A percentile compares a stretch with the other conserved stretches of the same genome.
phyloP scores from a whole-genome alignment of 345 rosid genomes.

The Lagerstroemia speciosa region DNA sequence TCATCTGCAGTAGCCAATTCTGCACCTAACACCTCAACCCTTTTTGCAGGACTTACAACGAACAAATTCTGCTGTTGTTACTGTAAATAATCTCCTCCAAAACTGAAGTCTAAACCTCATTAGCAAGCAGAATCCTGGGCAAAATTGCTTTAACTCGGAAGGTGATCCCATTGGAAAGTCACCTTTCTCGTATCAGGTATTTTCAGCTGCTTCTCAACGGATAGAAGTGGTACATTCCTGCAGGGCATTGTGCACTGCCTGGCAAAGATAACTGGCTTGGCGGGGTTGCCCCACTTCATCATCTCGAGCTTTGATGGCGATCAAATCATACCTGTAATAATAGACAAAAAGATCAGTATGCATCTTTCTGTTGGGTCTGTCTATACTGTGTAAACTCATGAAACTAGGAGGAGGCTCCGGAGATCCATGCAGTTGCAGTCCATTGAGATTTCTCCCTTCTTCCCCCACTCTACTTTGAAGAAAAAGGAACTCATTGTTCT shows the following conservation, averaged over 20 bases:
- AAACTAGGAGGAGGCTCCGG: slow-evolving; percentile 28
- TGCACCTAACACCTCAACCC: background rate
- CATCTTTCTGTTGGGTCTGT: background rate
- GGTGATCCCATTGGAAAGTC: background rate
- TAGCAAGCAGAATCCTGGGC: background rate
- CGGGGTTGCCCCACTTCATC: background rate
- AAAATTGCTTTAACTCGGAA: background rate
- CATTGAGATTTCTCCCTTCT: background rate
- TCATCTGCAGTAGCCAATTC: background rate
- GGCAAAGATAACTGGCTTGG: background rate
- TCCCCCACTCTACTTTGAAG: background rate
- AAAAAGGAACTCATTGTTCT: too few species aligned
- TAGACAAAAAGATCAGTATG: background rate
- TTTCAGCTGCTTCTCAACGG: background rate
- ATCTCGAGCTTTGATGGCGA: background rate
- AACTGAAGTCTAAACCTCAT: slow-evolving; percentile 29
- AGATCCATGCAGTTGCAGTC: slow-evolving; percentile 12
- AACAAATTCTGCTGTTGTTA: slow-evolving; percentile 79
- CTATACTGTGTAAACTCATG: background rate
- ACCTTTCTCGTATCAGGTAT: background rate
- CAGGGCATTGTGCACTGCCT: background rate
- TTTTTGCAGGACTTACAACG: slow-evolving; percentile 87
- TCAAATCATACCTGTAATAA: background rate
- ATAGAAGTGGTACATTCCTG: background rate
- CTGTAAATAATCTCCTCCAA: slow-evolving; percentile 98